phyloP scores from a whole-genome alignment of 805 yeast species.

The Komagataella mondaviorum region DNA sequence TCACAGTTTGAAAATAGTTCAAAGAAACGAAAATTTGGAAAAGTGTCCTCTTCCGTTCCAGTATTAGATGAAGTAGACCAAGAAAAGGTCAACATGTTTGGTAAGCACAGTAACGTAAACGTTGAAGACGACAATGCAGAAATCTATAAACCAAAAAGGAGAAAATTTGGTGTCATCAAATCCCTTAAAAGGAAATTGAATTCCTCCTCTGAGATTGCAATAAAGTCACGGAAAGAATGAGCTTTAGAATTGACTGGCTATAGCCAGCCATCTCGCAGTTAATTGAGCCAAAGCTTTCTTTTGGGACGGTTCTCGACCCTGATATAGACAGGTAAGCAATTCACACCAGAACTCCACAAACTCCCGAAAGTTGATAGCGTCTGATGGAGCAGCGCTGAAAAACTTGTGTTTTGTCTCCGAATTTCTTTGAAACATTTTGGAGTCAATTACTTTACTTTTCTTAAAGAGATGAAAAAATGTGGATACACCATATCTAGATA shows the following conservation, averaged over 20 bases:
- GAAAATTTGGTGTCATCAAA: not conserved
- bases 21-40: not conserved
- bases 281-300: constrained; percentile 14
- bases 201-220: constrained; percentile 21
- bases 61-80: not conserved
- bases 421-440: constrained; percentile 7
- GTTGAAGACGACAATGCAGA: constrained; percentile 1
- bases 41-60: not conserved
- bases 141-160: not conserved
- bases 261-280: not conserved
- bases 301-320: constrained; percentile 18
- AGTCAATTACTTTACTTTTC: constrained; percentile 5
- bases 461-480: constrained; percentile 41
- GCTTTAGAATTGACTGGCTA: not conserved
- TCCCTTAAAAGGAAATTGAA: not conserved
- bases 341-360: constrained; percentile 42
- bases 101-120: not conserved
- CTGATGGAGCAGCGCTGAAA: constrained; percentile 14
- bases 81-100: not conserved
- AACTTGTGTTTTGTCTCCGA: constrained; percentile 11
- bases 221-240: not conserved
- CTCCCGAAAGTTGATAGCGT: constrained; percentile 14
- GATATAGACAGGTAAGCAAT: constrained; percentile 28
- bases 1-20: not conserved
- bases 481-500: constrained; percentile 38